Evolutionary conservation across 176 grass and related monocot species (phyloP).

Genomic region (Lolium multiflorum): DNA sequence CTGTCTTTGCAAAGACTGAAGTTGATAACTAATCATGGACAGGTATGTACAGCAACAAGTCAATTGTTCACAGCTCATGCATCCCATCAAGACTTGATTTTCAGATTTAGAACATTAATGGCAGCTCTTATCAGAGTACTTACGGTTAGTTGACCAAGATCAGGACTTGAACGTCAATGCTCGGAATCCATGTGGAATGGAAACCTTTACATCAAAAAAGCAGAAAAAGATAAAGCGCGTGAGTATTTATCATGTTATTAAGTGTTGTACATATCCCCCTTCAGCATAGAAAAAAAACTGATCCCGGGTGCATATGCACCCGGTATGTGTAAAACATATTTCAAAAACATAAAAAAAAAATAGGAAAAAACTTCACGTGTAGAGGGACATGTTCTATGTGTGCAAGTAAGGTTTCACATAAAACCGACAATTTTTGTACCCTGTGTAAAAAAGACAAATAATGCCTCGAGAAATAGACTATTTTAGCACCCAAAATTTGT

Average conservation of each 20-base stretch:
- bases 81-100: constrained; percentile 9
- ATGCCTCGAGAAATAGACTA: too few relatives aligned
- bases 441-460: too few relatives aligned
- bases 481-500: too few relatives aligned
- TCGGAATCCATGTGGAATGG: constrained; percentile 1
- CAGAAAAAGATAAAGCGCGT: not conserved
- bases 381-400: too few relatives aligned
- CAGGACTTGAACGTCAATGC: constrained; percentile 27
- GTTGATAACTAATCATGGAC: constrained; percentile 35
- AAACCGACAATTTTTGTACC: too few relatives aligned
- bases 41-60: constrained; percentile 4
- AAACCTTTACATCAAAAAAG: constrained; percentile 26
- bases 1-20: constrained; percentile 34
- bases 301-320: too few relatives aligned
- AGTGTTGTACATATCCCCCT: constrained; percentile 15
- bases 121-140: constrained; percentile 2
- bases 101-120: constrained; percentile 33
- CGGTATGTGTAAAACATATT: too few relatives aligned
- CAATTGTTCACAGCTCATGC: constrained; percentile 41
- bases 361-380: too few relatives aligned
- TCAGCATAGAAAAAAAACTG: not conserved
- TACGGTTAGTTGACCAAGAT: constrained; percentile 45
- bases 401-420: too few relatives aligned
- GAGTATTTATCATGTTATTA: not conserved
- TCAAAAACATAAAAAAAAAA: too few relatives aligned